Conservation (phyloP, 2,329 filamentous ascomycete genomes). For the Pyrenophora tritici-repentis region DNA sequence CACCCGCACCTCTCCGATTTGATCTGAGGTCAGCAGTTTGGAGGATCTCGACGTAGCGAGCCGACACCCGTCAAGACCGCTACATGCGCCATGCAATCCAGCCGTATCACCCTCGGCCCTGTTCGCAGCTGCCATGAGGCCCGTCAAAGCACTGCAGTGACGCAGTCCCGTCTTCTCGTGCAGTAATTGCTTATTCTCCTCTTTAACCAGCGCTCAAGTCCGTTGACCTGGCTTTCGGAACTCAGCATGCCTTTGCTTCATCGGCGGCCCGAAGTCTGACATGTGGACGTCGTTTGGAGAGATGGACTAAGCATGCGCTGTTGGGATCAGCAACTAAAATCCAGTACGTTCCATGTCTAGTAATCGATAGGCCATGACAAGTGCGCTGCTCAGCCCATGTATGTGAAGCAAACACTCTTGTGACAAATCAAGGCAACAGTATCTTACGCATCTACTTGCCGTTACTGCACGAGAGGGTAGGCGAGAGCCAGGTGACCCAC, state of each 20-base stretch:
- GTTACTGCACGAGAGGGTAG: constrained; percentile 31
- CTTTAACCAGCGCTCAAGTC: constrained; percentile 30
- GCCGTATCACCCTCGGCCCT: constrained; percentile 10
- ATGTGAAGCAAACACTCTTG: constrained; percentile 17
- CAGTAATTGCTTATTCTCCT: constrained; percentile 5
- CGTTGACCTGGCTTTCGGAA: constrained; percentile 26
- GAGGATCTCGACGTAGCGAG: constrained; percentile 10
- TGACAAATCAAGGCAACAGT: constrained; percentile 30
- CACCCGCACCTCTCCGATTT: not conserved
- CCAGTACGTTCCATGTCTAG: constrained; percentile 10
- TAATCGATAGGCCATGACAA: constrained; percentile 21
- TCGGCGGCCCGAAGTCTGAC: constrained; percentile 10
- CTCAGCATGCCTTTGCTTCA: constrained; percentile 4
- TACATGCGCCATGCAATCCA: constrained; percentile 7
- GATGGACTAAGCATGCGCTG: constrained; percentile 10
- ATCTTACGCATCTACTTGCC: constrained; percentile 17
- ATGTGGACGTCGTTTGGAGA: constrained; percentile 17
- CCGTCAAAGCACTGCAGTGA: constrained; percentile 2
- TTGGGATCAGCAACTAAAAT: constrained; percentile 13
- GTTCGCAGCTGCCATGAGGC: constrained; percentile 6
- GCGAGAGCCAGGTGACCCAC: constrained; percentile 35
- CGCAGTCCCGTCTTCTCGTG: constrained; percentile 8
- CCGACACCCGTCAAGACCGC: constrained; percentile 10
- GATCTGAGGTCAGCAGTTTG: constrained; percentile 8
- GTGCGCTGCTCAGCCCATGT: constrained; percentile 20